Percentiles rank a stretch among this genome's conserved stretches.
phyloP scores from a whole-genome alignment of 495 filamentous ascomycete species.

The Platismatia glauca region DNA sequence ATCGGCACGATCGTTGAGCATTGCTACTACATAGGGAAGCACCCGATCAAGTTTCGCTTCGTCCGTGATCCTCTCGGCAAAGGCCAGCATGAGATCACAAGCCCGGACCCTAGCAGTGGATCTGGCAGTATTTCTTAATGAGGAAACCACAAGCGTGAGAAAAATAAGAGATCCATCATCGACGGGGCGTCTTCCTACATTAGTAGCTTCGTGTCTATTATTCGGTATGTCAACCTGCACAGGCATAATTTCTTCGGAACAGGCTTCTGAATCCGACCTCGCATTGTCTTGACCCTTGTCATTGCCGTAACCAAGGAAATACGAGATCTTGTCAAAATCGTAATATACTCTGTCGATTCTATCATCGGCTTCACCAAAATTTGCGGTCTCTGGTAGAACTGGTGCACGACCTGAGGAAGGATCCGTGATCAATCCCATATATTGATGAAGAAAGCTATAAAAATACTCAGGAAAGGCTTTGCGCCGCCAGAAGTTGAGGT shows the following conservation, averaged over 20 bases:
- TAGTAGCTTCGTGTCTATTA: slow-evolving; percentile 48
- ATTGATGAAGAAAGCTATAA: slow-evolving; percentile 92
- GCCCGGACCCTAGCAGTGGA: slow-evolving; percentile 80
- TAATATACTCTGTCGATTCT: slow-evolving; percentile 84
- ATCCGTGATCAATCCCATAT: slow-evolving; percentile 94
- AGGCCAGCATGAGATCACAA: slow-evolving; percentile 87
- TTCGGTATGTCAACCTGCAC: slow-evolving; percentile 82
- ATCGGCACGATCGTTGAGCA: slow-evolving; percentile 73
- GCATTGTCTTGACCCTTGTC: slow-evolving; percentile 27
- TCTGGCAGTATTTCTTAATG: slow-evolving; percentile 78
- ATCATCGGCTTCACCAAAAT: slow-evolving; percentile 77
- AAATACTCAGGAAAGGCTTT: slow-evolving; percentile 95
- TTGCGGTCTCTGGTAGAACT: slow-evolving; percentile 52
- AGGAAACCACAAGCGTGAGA: slow-evolving; percentile 76
- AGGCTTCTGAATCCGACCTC: slow-evolving; percentile 19
- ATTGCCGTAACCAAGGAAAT: slow-evolving; percentile 69
- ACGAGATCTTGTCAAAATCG: slow-evolving; percentile 97
- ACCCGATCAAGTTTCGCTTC: slow-evolving; percentile 95
- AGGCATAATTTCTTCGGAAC: slow-evolving; percentile 46
- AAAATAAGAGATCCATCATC: slow-evolving; percentile 95
- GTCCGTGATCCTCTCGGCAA: slow-evolving; percentile 84
- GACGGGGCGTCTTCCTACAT: slow-evolving; percentile 32
- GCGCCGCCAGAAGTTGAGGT: slow-evolving; percentile 79
- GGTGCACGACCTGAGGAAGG: slow-evolving; percentile 67
- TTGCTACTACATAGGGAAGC: slow-evolving; percentile 74